A percentile compares a stretch with the other conserved stretches of the same genome.
Evolutionary conservation across 2,329 filamentous ascomycete genomes (phyloP).

Genomic region (Ophiostoma pallidulum): DNA sequence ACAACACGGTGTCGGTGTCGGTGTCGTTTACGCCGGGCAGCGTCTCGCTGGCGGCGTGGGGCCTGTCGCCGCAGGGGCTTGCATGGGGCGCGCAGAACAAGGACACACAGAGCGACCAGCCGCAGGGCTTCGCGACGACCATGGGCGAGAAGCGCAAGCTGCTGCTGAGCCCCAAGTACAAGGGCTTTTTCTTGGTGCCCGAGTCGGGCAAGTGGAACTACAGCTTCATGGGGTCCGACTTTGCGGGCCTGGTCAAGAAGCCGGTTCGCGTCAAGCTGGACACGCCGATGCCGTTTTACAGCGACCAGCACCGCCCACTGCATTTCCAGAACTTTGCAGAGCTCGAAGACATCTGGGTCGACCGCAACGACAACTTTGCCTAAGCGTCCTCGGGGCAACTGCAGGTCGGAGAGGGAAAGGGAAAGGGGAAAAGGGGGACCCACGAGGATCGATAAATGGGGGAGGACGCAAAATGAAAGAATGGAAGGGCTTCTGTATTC

Average conservation of each 20-base stretch:
- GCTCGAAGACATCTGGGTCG: conserved; percentile 93
- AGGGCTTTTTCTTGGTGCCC: conserved; percentile 92
- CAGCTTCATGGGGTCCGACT: conserved; percentile 90
- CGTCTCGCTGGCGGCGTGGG: conserved; percentile 89
- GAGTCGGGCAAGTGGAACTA: conserved; percentile 93
- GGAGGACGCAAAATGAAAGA: too few relatives aligned
- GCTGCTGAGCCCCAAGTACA: conserved; percentile 83
- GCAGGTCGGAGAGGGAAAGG: too few relatives aligned
- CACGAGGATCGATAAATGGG: too few relatives aligned
- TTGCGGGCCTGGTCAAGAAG: conserved; percentile 83
- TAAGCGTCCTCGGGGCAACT: conserved; percentile 30
- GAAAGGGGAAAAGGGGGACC: too few relatives aligned
- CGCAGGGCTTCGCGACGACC: conserved; percentile 79
- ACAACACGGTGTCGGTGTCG: conserved; percentile 87
- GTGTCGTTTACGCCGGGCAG: conserved; percentile 96
- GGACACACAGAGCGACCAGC: conserved; percentile 84
- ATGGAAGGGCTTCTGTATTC: too few relatives aligned
- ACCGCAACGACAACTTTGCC: conserved; percentile 86
- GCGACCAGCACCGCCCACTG: conserved; percentile 78
- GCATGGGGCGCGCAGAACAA: conserved; percentile 97
- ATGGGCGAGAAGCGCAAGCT: conserved; percentile 97
- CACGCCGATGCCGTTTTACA: conserved; percentile 83
- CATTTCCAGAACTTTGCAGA: conserved; percentile 98
- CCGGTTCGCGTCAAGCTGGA: conserved; percentile 87
- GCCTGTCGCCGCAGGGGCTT: conserved; percentile 82